phyloP scores from a whole-genome alignment of 495 filamentous ascomycete genomes.

The Margaritispora aquatica region DNA sequence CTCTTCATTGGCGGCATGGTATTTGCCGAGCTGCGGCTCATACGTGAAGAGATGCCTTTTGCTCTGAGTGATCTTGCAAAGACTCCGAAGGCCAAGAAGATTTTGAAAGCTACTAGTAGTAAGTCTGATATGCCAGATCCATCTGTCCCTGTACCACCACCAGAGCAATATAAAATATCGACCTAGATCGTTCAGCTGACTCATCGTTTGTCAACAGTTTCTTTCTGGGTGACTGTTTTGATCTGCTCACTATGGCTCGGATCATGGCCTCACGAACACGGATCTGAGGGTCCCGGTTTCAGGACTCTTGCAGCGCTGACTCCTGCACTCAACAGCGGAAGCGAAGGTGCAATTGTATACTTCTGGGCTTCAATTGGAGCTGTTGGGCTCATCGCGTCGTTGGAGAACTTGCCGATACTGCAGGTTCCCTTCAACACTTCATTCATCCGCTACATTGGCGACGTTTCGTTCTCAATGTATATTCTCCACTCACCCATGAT shows the following conservation, averaged over 20 bases:
- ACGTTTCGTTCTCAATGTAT: conserved; percentile 49
- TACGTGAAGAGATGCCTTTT: not conserved
- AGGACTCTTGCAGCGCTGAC: not conserved
- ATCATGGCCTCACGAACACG: not conserved
- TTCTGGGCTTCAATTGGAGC: conserved; percentile 50
- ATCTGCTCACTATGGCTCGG: not conserved
- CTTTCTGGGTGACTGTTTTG: conserved; percentile 4
- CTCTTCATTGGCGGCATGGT: conserved; percentile 1
- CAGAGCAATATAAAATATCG: not conserved
- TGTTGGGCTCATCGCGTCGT: conserved; percentile 43
- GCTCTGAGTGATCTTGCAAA: not conserved
- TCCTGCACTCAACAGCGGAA: not conserved
- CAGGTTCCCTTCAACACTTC: conserved; percentile 45
- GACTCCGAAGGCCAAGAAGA: not conserved
- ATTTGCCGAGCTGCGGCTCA: conserved; percentile 3
- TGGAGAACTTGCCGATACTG: conserved; percentile 44
- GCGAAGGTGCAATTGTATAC: not conserved
- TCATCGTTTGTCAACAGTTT: not conserved
- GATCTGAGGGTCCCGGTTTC: not conserved
- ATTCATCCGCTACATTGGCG: conserved; percentile 53
- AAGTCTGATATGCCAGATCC: not conserved
- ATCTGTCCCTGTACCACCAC: not conserved
- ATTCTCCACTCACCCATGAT: conserved; percentile 48
- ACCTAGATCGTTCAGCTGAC: not conserved
- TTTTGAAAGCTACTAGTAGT: not conserved